A percentile compares a stretch with the other conserved stretches of the same genome.
Conservation (phyloP, 2,329 filamentous ascomycete species). For the Endoconidiophora laricicola region DNA sequence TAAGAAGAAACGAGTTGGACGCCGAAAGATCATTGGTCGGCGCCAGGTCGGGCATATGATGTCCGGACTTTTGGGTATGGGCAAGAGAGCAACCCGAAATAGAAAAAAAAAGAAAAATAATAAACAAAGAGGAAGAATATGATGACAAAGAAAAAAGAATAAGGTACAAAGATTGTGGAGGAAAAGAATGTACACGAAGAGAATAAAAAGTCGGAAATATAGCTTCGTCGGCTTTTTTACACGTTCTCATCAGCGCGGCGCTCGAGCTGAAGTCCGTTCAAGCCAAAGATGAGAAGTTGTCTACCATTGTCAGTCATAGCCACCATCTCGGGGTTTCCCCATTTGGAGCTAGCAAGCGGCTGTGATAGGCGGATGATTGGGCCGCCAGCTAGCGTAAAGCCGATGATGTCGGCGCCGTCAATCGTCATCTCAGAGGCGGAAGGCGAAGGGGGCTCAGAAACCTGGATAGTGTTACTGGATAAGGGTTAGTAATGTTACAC, state of each 20-base stretch:
- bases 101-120: background rate
- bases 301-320: conserved; percentile 7
- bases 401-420: conserved; percentile 21
- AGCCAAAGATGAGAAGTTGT: conserved; percentile 9
- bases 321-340: conserved; percentile 13
- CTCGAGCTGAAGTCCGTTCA: conserved; percentile 1
- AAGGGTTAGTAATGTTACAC: conserved; percentile 21
- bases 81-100: background rate
- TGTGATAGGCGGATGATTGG: conserved; percentile 29
- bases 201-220: background rate
- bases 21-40: too few relatives aligned
- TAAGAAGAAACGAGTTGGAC: background rate
- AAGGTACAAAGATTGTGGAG: background rate
- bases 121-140: background rate
- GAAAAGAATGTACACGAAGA: background rate
- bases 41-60: too few relatives aligned
- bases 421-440: conserved; percentile 13
- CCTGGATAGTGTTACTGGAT: conserved; percentile 7
- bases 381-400: conserved; percentile 28
- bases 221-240: background rate
- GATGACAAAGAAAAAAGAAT: background rate
- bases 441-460: conserved; percentile 12
- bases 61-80: background rate
- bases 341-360: conserved; percentile 16
- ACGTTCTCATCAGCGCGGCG: conserved; percentile 8